phyloP scores from a whole-genome alignment of 208 protist genomes.

The Leishmania tarentolae region DNA sequence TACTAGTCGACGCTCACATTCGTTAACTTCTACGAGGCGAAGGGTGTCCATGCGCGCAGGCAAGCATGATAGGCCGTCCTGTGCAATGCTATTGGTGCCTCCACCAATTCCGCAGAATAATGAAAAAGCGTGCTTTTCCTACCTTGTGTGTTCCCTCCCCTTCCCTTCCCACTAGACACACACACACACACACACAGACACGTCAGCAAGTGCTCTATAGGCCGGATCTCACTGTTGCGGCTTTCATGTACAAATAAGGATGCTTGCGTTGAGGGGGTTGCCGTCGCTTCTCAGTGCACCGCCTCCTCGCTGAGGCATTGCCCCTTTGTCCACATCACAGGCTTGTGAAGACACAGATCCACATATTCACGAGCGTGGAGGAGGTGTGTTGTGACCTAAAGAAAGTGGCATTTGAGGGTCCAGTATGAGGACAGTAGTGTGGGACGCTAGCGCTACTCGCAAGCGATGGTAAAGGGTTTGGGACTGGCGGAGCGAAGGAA shows the following conservation, averaged over 20 bases:
- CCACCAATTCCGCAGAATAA: neutral
- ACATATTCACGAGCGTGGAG: neutral
- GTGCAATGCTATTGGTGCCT: neutral
- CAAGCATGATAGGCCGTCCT: neutral
- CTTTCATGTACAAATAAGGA: neutral
- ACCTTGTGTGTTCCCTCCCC: neutral
- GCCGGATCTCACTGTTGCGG: neutral
- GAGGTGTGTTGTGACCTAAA: neutral
- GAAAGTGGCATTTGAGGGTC: neutral
- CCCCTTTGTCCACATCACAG: neutral
- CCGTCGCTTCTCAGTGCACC: neutral
- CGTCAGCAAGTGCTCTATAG: neutral
- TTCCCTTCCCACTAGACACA: no score
- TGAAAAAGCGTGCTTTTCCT: neutral
- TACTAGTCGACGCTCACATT: neutral
- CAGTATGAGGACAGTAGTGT: neutral
- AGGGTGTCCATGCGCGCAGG: neutral
- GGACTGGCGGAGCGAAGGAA: neutral
- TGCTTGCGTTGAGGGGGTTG: neutral
- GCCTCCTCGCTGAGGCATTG: neutral
- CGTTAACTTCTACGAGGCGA: neutral
- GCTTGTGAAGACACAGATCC: neutral
- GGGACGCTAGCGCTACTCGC: neutral
- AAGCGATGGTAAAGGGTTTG: neutral
- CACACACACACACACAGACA: no score